These are phyloP conservation scores for Yarrowia sp. DNA, from an alignment of 805 yeast genomes.

Conservation along the genomic window DNA sequence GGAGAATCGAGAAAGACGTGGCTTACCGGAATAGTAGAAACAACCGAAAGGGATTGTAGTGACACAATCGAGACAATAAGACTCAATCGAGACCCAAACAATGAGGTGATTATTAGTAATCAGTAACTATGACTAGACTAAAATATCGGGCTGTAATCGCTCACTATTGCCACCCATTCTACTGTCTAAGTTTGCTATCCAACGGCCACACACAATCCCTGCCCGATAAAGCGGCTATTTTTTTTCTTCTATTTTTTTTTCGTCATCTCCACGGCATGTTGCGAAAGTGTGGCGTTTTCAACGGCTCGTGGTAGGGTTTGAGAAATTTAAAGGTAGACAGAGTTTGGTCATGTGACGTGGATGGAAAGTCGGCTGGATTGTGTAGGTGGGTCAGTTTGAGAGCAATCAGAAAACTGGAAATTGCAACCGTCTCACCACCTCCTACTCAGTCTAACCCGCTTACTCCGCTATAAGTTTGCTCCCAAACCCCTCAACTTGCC, in stretches of 20 bases:
- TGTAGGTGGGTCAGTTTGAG: neutral
- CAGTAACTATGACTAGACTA: too few relatives aligned
- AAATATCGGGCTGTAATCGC: too few relatives aligned
- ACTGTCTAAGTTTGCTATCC: neutral
- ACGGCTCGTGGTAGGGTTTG: neutral
- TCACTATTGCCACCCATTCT: too few relatives aligned
- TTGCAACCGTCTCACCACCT: too few relatives aligned
- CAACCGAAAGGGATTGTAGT: too few relatives aligned
- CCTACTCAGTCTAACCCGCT: too few relatives aligned
- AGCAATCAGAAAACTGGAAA: neutral
- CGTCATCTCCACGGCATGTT: neutral
- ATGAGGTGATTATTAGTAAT: too few relatives aligned
- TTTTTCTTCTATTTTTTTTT: neutral
- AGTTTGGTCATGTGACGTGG: neutral
- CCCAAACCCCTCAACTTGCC: neutral
- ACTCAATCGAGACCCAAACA: too few relatives aligned
- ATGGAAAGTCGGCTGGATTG: neutral
- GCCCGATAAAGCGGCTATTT: neutral
- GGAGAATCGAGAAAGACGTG: too few relatives aligned
- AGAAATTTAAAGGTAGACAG: neutral
- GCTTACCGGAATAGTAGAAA: too few relatives aligned
- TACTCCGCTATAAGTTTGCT: neutral
- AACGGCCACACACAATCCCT: conserved; percentile 11
- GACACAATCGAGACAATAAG: too few relatives aligned
- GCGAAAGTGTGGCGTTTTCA: conserved; percentile 16